Percentiles rank a stretch among this genome's conserved stretches.
These are phyloP conservation scores for Podospora anserina DNA, from an alignment of 495 filamentous ascomycete species.

Conservation along the genomic window DNA sequence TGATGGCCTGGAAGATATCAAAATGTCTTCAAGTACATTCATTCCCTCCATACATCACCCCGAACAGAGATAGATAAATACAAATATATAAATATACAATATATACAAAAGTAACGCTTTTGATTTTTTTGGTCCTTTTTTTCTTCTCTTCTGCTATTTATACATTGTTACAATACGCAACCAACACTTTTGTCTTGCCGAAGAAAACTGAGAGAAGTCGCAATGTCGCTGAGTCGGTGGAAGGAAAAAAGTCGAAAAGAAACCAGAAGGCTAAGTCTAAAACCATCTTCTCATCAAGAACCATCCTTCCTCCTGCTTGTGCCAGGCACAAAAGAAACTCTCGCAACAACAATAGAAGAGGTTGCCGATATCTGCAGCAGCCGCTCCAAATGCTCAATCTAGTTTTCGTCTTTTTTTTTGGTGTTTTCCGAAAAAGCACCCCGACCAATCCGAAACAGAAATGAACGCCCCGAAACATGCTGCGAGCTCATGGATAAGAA, in stretches of 20 bases:
- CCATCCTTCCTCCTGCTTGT: neutral
- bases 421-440: neutral
- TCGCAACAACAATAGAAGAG: neutral
- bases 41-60: neutral
- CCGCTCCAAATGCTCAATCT: neutral
- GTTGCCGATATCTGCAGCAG: neutral
- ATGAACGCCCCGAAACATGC: conserved; percentile 7
- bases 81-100: neutral
- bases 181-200: conserved; percentile 31
- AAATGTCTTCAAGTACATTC: neutral
- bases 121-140: conserved; percentile 24
- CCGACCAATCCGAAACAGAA: neutral
- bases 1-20: neutral
- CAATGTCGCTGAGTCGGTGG: neutral
- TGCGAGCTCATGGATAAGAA: neutral
- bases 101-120: conserved; percentile 18
- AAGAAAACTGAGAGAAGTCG: conserved; percentile 7
- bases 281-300: neutral
- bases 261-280: conserved; percentile 4
- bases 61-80: conserved; percentile 2
- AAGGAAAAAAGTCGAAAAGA: neutral
- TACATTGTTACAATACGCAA: conserved; percentile 26
- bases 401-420: neutral
- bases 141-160: conserved; percentile 24
- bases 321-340: neutral